phyloP scores from a whole-genome alignment of 1,284 basidiomycete species.

The Leccinum angustisporum region DNA sequence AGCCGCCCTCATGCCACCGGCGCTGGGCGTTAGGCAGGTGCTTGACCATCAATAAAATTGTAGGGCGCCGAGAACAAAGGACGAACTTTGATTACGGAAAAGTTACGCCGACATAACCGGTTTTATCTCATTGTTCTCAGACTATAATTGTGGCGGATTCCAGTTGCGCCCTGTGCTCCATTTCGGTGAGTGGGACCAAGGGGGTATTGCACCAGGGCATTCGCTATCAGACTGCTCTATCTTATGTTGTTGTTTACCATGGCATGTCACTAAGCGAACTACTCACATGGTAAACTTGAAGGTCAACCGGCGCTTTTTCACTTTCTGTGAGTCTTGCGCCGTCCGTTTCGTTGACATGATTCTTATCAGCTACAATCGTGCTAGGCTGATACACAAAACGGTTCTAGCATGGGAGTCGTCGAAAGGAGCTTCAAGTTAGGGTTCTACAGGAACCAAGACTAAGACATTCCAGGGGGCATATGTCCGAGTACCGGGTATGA shows the following conservation, averaged over 20 bases:
- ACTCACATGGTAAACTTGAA: not conserved
- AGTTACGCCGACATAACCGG: not conserved
- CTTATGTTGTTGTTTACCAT: not conserved
- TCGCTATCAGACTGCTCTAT: not conserved
- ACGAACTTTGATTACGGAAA: not conserved
- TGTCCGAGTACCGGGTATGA: not conserved
- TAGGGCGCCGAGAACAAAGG: not conserved
- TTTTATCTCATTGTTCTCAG: not conserved
- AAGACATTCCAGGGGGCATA: not conserved
- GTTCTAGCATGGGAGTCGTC: not conserved
- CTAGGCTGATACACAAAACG: not conserved
- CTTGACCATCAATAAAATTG: not conserved
- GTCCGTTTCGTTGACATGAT: not conserved
- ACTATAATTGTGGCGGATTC: not conserved
- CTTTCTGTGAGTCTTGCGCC: not conserved
- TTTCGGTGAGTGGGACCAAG: not conserved
- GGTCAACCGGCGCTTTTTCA: not conserved
- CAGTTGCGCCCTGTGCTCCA: not conserved
- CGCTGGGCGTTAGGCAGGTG: not conserved
- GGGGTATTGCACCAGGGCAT: not conserved
- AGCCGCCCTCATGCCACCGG: not conserved
- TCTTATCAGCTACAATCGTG: not conserved
- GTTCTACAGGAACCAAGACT: not conserved
- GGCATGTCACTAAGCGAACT: not conserved
- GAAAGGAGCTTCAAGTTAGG: not conserved